phyloP scores from a whole-genome alignment of 2,329 filamentous ascomycete species.

The Fusarium nematophilum region DNA sequence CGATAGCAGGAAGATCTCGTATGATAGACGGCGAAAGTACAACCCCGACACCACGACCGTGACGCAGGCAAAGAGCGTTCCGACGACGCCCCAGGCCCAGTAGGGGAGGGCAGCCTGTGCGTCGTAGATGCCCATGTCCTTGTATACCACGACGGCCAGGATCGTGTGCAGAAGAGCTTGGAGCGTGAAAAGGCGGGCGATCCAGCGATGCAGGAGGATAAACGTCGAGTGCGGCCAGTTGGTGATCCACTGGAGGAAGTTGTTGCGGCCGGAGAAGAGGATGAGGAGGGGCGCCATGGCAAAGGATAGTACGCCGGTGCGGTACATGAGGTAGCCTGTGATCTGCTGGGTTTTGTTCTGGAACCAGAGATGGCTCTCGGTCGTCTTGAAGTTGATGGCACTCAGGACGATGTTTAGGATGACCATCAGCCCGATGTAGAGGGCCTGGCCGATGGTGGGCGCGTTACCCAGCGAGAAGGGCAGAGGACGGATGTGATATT shows the following conservation, averaged over 20 bases:
- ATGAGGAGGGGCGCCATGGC: constrained; percentile 53
- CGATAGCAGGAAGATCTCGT: constrained; percentile 55
- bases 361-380: constrained; percentile 45
- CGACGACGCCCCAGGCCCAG: constrained; percentile 57
- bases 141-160: constrained; percentile 43
- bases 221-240: constrained; percentile 60
- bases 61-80: constrained; percentile 45
- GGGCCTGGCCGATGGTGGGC: constrained; percentile 54
- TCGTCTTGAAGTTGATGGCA: constrained; percentile 38
- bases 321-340: background rate
- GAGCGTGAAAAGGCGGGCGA: constrained; percentile 55
- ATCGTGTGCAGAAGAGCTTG: constrained; percentile 59
- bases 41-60: constrained; percentile 41
- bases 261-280: constrained; percentile 58
- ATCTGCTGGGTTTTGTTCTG: background rate
- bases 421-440: constrained; percentile 54
- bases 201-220: constrained; percentile 60
- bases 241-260: constrained; percentile 58
- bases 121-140: too few relatives aligned
- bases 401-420: constrained; percentile 51
- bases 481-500: constrained; percentile 25
- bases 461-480: constrained; percentile 31
- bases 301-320: constrained; percentile 50
- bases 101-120: too few relatives aligned
- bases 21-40: constrained; percentile 49